Evolutionary conservation across 2,329 filamentous ascomycete species (phyloP).

Genomic region (Passalora sequoiae): DNA sequence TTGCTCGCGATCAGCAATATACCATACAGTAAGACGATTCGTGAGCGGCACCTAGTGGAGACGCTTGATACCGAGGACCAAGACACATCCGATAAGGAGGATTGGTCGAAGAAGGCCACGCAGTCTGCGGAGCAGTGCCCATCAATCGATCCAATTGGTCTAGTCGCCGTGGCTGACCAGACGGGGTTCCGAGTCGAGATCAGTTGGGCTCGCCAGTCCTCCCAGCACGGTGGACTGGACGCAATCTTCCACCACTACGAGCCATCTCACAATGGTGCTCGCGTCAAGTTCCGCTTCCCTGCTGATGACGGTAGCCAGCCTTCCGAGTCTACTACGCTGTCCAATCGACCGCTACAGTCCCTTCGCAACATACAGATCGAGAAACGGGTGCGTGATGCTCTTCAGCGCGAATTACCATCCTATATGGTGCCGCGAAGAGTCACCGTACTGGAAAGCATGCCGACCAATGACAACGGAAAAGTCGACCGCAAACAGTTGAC

Average conservation of each 20-base stretch:
- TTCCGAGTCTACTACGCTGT: background rate
- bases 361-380: constrained; percentile 1
- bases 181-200: constrained; percentile 7
- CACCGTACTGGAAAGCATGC: constrained; percentile 5
- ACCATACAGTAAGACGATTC: constrained; percentile 9
- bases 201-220: constrained; percentile 13
- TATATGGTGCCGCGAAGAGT: constrained; percentile 7
- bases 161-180: constrained; percentile 6
- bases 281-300: constrained; percentile 7
- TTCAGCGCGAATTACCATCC: constrained; percentile 4
- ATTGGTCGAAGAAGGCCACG: background rate
- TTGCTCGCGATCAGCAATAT: constrained; percentile 12
- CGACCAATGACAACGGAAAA: constrained; percentile 8
- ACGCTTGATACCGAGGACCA: constrained; percentile 3
- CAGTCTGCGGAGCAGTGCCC: background rate
- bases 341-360: constrained; percentile 2
- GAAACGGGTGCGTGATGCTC: background rate
- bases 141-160: constrained; percentile 3
- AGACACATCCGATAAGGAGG: background rate
- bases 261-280: background rate
- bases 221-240: constrained; percentile 11
- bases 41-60: constrained; percentile 6
- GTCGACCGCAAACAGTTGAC: constrained; percentile 8
- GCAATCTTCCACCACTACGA: constrained; percentile 12
- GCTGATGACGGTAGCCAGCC: constrained; percentile 24